Percentiles rank a stretch among this genome's conserved stretches.
These are phyloP conservation scores for Orbilia javanica DNA, from an alignment of 2,329 filamentous ascomycete species.

Conservation along the genomic window DNA sequence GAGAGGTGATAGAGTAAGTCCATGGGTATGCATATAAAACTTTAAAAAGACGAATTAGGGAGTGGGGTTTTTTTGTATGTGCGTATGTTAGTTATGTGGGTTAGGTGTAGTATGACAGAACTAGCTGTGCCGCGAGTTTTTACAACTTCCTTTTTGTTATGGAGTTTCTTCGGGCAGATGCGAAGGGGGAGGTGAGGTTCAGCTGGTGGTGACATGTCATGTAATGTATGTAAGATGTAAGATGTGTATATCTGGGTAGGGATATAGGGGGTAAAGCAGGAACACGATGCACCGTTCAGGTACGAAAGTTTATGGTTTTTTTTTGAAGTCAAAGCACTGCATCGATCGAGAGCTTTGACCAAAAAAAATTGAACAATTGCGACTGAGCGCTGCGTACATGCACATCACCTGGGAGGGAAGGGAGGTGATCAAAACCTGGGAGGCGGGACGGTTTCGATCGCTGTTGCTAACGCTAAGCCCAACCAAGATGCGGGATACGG, in stretches of 20 bases:
- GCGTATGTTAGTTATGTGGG: not conserved
- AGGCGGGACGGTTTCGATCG: too few species aligned
- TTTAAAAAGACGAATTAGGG: not conserved
- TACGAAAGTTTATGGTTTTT: not conserved
- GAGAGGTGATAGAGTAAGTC: not conserved
- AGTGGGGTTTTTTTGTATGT: too few species aligned
- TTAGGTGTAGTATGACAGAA: not conserved
- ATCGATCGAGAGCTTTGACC: not conserved
- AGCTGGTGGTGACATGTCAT: too few species aligned
- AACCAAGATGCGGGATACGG: not conserved
- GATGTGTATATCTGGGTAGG: too few species aligned
- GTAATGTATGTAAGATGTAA: not conserved
- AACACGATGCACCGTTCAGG: not conserved
- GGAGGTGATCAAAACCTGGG: too few species aligned
- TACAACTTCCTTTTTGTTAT: not conserved
- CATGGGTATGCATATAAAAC: not conserved
- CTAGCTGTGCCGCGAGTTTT: not conserved
- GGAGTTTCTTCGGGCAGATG: not conserved
- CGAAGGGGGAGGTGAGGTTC: not conserved
- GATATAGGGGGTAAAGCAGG: not conserved
- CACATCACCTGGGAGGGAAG: not conserved
- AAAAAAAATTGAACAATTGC: not conserved
- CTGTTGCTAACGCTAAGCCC: not conserved
- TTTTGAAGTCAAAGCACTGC: slow-evolving; percentile 1
- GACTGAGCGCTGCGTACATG: slow-evolving; percentile 2